Evolutionary conservation across 306 rosid species (phyloP), one percentile per base, ranked within the genome.

Genomic region (Dicorynia guianensis): DNA sequence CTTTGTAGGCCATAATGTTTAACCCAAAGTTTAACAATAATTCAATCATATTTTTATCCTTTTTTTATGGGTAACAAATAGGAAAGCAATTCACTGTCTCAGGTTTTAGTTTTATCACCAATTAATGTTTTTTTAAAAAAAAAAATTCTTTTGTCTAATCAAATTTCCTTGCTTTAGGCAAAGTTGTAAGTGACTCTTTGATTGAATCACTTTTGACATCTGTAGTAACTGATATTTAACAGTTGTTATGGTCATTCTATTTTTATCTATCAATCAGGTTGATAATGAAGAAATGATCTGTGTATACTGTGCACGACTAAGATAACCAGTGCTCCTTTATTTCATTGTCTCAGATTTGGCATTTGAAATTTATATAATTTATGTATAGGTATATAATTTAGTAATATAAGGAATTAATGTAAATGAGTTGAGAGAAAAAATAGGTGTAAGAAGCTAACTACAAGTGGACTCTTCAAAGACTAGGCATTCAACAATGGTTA

Each of bases 281-380:
- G 98, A 97, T 56, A 81, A 82, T 81, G 99, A 90, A 79, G 98
- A 96, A 85, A 95, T 97, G 88, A 86, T 95, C 52, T 97, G 92
- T 43, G 99, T 90, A 69, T 95, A 95, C 76, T 96, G 92, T 79
- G 99, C 97, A 48, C 97, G 97, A 97, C 64, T 91, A 85, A 63
- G 98, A 96, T 72, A 87, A 82, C 70, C 69, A n/a, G n/a, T n/a
- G n/a, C n/a, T n/a, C n/a, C n/a, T n/a, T n/a, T n/a, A n/a, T n/a
- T n/a, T n/a, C n/a, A n/a, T n/a, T n/a, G n/a, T n/a, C n/a, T n/a
- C n/a, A n/a, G n/a, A n/a, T n/a, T n/a, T n/a, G n/a, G n/a, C n/a
- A n/a, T n/a, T n/a, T n/a, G n/a, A n/a, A n/a, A n/a, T n/a, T n/a
- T n/a, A n/a, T n/a, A n/a, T n/a, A n/a, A n/a, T n/a, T n/a, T n/a